phyloP scores from a whole-genome alignment of 768 basidiomycete species.

The Fomitopsis pulvina region DNA sequence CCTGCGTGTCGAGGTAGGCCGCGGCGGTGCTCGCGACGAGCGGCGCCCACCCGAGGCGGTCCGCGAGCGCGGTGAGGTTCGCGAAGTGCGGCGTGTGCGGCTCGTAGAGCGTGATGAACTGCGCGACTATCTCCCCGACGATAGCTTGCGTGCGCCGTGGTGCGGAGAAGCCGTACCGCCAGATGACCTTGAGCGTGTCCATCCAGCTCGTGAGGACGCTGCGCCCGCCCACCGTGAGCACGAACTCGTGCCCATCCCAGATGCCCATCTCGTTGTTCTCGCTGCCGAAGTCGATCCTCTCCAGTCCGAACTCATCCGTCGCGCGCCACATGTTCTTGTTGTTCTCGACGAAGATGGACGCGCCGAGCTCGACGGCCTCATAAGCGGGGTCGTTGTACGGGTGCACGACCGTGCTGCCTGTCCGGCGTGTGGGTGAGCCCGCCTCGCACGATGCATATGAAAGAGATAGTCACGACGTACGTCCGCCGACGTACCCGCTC shows the following conservation, averaged over 20 bases:
- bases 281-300: slow-evolving; percentile 38
- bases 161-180: slow-evolving; percentile 68
- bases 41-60: slow-evolving; percentile 41
- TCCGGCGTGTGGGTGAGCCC: slow-evolving; percentile 3
- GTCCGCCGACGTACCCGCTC: slow-evolving; percentile 70
- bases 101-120: slow-evolving; percentile 51
- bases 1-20: slow-evolving; percentile 49
- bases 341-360: slow-evolving; percentile 74
- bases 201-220: slow-evolving; percentile 43
- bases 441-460: not conserved
- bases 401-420: slow-evolving; percentile 74
- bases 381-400: slow-evolving; percentile 59
- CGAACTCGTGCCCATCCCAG: slow-evolving; percentile 77
- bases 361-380: slow-evolving; percentile 75
- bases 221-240: slow-evolving; percentile 50
- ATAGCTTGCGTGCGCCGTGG: slow-evolving; percentile 50
- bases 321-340: slow-evolving; percentile 75
- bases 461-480: slow-evolving; percentile 43
- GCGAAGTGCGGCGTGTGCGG: slow-evolving; percentile 52
- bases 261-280: slow-evolving; percentile 51
- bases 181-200: slow-evolving; percentile 66
- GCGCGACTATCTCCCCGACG: slow-evolving; percentile 50
- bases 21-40: slow-evolving; percentile 44
- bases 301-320: slow-evolving; percentile 72
- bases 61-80: slow-evolving; percentile 51